Evolutionary conservation across 176 grass and related monocot genomes (phyloP).

Genomic region (Otatea glauca): DNA sequence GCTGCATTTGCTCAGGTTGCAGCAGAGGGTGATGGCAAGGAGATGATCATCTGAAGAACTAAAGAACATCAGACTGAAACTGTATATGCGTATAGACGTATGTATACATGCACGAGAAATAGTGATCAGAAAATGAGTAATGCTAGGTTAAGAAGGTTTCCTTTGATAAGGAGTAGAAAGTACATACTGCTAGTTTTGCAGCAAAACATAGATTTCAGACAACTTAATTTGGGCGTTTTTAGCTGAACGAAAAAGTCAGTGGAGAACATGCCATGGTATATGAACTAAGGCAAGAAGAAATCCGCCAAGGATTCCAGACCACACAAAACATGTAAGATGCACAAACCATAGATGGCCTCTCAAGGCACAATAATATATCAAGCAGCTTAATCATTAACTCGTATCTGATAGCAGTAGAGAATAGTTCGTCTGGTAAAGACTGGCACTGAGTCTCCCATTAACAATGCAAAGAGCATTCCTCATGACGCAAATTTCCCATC

Average conservation of each 20-base stretch:
- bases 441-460: no score
- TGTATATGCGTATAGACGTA: slow-evolving; percentile 47
- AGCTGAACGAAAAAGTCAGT: no score
- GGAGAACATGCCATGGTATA: no score
- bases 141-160: slow-evolving; percentile 19
- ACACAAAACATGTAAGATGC: background rate
- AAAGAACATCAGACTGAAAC: slow-evolving; percentile 12
- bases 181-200: background rate
- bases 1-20: slow-evolving; percentile 54
- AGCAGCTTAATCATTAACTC: background rate
- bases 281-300: background rate
- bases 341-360: background rate
- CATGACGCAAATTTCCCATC: background rate
- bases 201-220: background rate
- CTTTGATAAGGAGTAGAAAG: slow-evolving; percentile 4
- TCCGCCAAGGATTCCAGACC: background rate
- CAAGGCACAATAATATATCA: background rate
- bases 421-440: no score
- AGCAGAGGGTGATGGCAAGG: slow-evolving; percentile 47
- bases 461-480: background rate
- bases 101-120: slow-evolving; percentile 31
- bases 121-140: background rate
- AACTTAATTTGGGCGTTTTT: background rate
- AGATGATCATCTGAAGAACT: slow-evolving; percentile 46
- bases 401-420: no score